Percentiles rank a stretch among this genome's conserved stretches.
Conservation (phyloP, 2,329 filamentous ascomycete genomes). For the Trichophyton rubrum region DNA sequence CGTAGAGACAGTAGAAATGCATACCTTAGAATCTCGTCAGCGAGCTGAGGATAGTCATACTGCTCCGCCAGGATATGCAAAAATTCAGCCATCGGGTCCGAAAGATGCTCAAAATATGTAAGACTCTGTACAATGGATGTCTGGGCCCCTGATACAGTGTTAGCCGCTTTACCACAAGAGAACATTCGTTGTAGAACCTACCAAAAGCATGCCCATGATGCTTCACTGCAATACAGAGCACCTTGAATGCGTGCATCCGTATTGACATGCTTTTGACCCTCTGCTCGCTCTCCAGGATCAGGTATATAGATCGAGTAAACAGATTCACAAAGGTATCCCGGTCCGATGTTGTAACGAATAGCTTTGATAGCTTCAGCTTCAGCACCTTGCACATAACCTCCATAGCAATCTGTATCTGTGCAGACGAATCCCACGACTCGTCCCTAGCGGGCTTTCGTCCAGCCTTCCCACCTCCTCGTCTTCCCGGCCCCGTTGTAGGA, state of each 20-base stretch:
- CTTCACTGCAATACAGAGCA: slow-evolving; percentile 90
- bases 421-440: slow-evolving; percentile 73
- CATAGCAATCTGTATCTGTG: slow-evolving; percentile 75
- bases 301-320: slow-evolving; percentile 83
- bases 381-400: slow-evolving; percentile 94
- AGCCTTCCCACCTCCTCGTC: slow-evolving; percentile 62
- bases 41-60: slow-evolving; percentile 92
- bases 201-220: slow-evolving; percentile 95
- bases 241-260: slow-evolving; percentile 94
- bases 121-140: slow-evolving; percentile 96
- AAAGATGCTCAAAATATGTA: slow-evolving; percentile 97
- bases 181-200: slow-evolving; percentile 27
- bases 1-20: background rate
- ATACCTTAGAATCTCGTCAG: slow-evolving; percentile 71
- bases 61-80: slow-evolving; percentile 90
- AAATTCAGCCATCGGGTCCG: slow-evolving; percentile 97
- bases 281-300: slow-evolving; percentile 87
- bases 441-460: slow-evolving; percentile 63
- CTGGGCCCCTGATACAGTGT: slow-evolving; percentile 58
- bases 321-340: slow-evolving; percentile 88
- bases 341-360: slow-evolving; percentile 93
- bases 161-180: background rate
- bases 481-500: slow-evolving; percentile 53
- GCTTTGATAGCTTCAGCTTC: slow-evolving; percentile 78
- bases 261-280: slow-evolving; percentile 79